Evolutionary conservation across 2,329 filamentous ascomycete genomes (phyloP).

Genomic region (Colletotrichum chlorophyti): DNA sequence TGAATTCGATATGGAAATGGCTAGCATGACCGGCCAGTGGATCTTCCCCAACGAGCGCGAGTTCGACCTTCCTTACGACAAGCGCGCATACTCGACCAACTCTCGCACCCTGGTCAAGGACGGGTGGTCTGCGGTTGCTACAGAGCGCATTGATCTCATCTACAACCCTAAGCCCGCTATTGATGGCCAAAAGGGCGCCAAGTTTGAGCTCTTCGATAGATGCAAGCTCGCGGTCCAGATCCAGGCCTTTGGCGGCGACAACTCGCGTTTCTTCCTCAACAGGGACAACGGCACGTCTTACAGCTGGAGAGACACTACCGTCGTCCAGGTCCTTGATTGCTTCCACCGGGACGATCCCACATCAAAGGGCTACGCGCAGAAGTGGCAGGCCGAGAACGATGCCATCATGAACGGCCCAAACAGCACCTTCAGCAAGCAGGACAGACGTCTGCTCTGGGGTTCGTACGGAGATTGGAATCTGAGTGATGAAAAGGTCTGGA

Average conservation of each 20-base stretch:
- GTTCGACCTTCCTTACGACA: slow-evolving; percentile 55
- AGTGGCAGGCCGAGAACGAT: slow-evolving; percentile 52
- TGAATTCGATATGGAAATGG: slow-evolving; percentile 50
- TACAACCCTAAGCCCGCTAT: slow-evolving; percentile 35
- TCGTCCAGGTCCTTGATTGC: slow-evolving; percentile 48
- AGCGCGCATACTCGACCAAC: slow-evolving; percentile 51
- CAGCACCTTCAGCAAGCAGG: slow-evolving; percentile 43
- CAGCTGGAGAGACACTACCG: slow-evolving; percentile 53
- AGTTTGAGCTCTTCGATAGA: slow-evolving; percentile 5
- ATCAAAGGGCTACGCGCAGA: slow-evolving; percentile 41
- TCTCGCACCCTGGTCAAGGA: slow-evolving; percentile 47
- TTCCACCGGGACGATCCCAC: slow-evolving; percentile 43
- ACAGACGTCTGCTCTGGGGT: slow-evolving; percentile 47
- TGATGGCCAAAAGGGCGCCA: slow-evolving; percentile 35
- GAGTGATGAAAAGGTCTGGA: slow-evolving; percentile 38
- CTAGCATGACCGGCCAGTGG: slow-evolving; percentile 51
- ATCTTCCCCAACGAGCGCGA: slow-evolving; percentile 53
- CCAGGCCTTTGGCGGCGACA: slow-evolving; percentile 51
- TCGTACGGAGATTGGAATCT: slow-evolving; percentile 45
- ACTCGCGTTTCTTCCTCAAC: slow-evolving; percentile 49
- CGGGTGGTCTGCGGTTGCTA: slow-evolving; percentile 47
- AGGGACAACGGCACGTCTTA: slow-evolving; percentile 52
- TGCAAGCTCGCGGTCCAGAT: slow-evolving; percentile 53
- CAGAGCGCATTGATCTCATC: slow-evolving; percentile 44
- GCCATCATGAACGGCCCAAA: slow-evolving; percentile 31